Evolutionary conservation across 805 yeast genomes (phyloP).

Genomic region (Candida tallmaniae): DNA sequence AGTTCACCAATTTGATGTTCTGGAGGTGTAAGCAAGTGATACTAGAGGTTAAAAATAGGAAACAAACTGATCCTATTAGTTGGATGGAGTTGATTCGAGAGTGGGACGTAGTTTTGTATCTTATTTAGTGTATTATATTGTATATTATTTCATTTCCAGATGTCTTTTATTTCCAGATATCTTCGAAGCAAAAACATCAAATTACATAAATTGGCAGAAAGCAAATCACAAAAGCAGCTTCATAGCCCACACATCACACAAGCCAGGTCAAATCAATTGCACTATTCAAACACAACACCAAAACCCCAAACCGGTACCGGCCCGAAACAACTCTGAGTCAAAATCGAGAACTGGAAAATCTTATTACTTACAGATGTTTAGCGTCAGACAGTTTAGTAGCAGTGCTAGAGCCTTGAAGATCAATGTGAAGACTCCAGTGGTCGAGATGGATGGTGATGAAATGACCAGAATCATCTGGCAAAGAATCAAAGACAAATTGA

Average conservation of each 20-base stretch:
- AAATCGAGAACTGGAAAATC: too few species aligned
- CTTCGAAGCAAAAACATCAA: too few species aligned
- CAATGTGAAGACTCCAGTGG: conserved; percentile 68
- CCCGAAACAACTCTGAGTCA: too few species aligned
- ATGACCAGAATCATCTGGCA: conserved; percentile 86
- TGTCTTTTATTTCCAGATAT: too few species aligned
- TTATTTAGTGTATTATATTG: conserved; percentile 21
- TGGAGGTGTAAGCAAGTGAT: conserved; percentile 56
- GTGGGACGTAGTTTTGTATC: conserved; percentile 45
- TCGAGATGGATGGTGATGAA: conserved; percentile 81
- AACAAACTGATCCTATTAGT: conserved; percentile 34
- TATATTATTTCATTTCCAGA: too few species aligned
- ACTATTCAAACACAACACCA: too few species aligned
- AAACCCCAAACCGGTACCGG: too few species aligned
- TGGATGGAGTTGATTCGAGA: conserved; percentile 53
- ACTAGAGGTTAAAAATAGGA: conserved; percentile 47
- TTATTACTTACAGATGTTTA: not conserved
- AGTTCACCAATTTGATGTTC: conserved; percentile 24
- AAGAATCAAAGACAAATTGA: conserved; percentile 61
- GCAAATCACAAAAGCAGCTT: too few species aligned
- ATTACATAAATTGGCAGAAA: too few species aligned
- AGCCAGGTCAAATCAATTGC: too few species aligned
- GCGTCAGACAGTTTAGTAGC: conserved; percentile 8
- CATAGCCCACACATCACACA: too few species aligned
- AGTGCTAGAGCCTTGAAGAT: conserved; percentile 39